Percentiles rank a stretch among this genome's conserved stretches.
Evolutionary conservation across 1,139 yeast genomes (phyloP).

Genomic region (Schwanniomyces etchellsii): DNA sequence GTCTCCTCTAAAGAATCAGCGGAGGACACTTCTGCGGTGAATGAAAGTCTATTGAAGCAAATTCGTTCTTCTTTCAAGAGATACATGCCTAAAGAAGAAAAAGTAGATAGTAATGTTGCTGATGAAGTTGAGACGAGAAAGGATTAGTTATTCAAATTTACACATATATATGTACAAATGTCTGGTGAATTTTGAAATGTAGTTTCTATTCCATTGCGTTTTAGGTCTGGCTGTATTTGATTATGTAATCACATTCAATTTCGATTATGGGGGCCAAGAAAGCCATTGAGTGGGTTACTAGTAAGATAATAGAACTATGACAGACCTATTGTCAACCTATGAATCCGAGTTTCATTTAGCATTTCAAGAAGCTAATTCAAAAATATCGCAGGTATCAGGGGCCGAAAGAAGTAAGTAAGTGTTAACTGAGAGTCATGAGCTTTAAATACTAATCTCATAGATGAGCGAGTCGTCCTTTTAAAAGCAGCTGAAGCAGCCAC

Average conservation of each 20-base stretch:
- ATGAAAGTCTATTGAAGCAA: conserved; percentile 42
- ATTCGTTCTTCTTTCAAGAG: conserved; percentile 50
- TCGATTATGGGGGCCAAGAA: too few relatives aligned
- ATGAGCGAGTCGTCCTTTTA: conserved; percentile 44
- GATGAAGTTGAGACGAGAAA: conserved; percentile 56
- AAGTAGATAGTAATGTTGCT: conserved; percentile 36
- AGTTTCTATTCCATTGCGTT: too few relatives aligned
- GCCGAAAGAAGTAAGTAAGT: conserved; percentile 44
- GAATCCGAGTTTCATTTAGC: conserved; percentile 74
- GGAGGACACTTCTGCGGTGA: conserved; percentile 23
- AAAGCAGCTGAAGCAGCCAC: conserved; percentile 61
- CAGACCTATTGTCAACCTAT: conserved; percentile 61
- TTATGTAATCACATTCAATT: not conserved
- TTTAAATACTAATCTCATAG: conserved; percentile 13
- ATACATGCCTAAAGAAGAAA: conserved; percentile 35
- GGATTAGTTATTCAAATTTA: conserved; percentile 4
- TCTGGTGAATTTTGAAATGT: too few relatives aligned
- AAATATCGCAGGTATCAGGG: conserved; percentile 52
- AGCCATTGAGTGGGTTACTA: too few relatives aligned
- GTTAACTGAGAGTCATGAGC: too few relatives aligned
- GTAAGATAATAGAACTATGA: too few relatives aligned
- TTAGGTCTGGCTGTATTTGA: too few relatives aligned
- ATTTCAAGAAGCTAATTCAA: conserved; percentile 63
- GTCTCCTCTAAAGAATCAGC: conserved; percentile 31
- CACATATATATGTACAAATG: not conserved